A percentile compares a stretch with the other conserved stretches of the same genome.
Evolutionary conservation across 768 basidiomycete species (phyloP).

Genomic region (Amanita exitialis): DNA sequence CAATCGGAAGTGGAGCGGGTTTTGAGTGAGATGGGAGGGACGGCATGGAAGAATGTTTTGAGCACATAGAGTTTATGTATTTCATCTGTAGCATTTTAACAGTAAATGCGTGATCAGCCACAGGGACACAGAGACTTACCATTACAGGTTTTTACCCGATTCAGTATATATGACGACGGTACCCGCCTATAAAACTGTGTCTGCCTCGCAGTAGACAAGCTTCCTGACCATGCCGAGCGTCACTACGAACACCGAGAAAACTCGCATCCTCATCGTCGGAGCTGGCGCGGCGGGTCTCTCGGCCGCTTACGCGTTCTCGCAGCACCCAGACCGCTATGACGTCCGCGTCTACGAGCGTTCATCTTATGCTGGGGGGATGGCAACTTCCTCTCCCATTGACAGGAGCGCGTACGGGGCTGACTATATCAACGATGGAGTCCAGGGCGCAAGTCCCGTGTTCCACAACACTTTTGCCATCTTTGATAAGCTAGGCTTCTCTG

Average conservation of each 20-base stretch:
- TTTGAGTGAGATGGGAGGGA: slow-evolving; percentile 70
- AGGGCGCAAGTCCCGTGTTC: slow-evolving; percentile 22
- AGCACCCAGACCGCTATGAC: slow-evolving; percentile 18
- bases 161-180: background rate
- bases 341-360: slow-evolving; percentile 20
- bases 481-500: slow-evolving; percentile 19
- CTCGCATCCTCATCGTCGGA: slow-evolving; percentile 19
- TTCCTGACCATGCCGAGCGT: background rate
- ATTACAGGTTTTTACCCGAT: background rate
- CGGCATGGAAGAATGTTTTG: slow-evolving; percentile 50
- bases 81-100: too few species aligned
- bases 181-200: background rate
- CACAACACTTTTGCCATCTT: slow-evolving; percentile 22
- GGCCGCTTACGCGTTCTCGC: slow-evolving; percentile 21
- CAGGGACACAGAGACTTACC: background rate
- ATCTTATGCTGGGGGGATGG: slow-evolving; percentile 19
- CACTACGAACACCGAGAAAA: slow-evolving; percentile 7
- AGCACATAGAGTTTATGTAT: slow-evolving; percentile 9
- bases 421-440: slow-evolving; percentile 24
- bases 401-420: slow-evolving; percentile 17
- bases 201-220: too few species aligned
- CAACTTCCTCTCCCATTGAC: slow-evolving; percentile 18
- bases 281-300: slow-evolving; percentile 22
- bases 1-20: slow-evolving; percentile 78
- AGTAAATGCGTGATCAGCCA: background rate